A percentile compares a stretch with the other conserved stretches of the same genome.
Evolutionary conservation across 768 basidiomycete genomes (phyloP).

Genomic region (Kwoniella dendrophila): DNA sequence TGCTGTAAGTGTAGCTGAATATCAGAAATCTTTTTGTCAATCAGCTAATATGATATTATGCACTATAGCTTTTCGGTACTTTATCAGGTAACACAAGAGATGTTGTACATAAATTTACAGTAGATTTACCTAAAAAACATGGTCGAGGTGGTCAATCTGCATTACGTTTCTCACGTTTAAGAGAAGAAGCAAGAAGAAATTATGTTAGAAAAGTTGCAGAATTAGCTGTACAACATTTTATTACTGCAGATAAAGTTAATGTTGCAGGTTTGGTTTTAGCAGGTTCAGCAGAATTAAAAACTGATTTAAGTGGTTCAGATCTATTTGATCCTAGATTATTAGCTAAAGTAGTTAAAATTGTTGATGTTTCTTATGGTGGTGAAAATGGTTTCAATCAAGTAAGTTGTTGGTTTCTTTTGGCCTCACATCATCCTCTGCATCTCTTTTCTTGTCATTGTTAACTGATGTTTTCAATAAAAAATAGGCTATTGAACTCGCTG

Average conservation of each 20-base stretch:
- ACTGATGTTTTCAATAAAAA: background rate
- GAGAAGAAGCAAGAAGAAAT: conserved; percentile 99
- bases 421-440: background rate
- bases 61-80: conserved; percentile 74
- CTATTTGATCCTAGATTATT: conserved; percentile 88
- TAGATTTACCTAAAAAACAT: conserved; percentile 99
- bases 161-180: conserved; percentile 97
- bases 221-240: conserved; percentile 94
- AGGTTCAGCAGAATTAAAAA: conserved; percentile 98
- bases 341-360: conserved; percentile 94
- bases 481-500: conserved; percentile 95
- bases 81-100: conserved; percentile 97
- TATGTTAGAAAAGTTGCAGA: conserved; percentile 99
- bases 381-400: conserved; percentile 99
- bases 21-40: background rate
- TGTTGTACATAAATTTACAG: conserved; percentile 96
- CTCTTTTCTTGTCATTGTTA: conserved; percentile 7
- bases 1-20: conserved; percentile 57
- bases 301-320: conserved; percentile 91
- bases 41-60: background rate
- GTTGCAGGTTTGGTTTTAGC: conserved; percentile 94
- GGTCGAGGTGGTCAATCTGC: conserved; percentile 99
- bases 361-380: conserved; percentile 97
- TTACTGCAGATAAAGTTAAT: conserved; percentile 97
- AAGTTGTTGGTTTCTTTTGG: too few relatives aligned